Percentiles rank a stretch among this genome's conserved stretches.
Evolutionary conservation across 2,329 filamentous ascomycete genomes (phyloP).

Genomic region (Elsinoe ampelina): DNA sequence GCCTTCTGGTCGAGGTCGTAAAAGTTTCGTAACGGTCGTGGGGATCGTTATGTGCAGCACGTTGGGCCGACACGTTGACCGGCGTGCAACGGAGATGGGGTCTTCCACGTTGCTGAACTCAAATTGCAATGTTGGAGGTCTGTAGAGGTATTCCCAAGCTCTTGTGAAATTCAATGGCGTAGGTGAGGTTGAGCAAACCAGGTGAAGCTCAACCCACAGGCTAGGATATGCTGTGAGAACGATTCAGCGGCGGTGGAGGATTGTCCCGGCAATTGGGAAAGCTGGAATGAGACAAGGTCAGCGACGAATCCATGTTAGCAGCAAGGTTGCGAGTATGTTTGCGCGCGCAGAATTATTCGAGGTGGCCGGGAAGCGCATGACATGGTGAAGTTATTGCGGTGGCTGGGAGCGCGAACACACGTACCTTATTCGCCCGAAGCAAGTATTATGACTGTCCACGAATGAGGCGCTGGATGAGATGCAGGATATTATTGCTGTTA

Average conservation of each 20-base stretch:
- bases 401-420: constrained; percentile 9
- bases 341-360: constrained; percentile 1
- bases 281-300: constrained; percentile 10
- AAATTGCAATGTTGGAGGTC: neutral
- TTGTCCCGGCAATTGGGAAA: neutral
- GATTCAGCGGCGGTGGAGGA: neutral
- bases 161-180: constrained; percentile 1
- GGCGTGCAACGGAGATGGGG: constrained; percentile 2
- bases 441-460: neutral
- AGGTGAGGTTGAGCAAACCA: neutral
- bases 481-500: neutral
- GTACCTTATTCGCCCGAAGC: constrained; percentile 4
- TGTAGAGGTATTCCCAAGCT: constrained; percentile 5
- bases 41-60: constrained; percentile 34
- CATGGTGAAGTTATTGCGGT: neutral
- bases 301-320: constrained; percentile 1
- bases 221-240: neutral
- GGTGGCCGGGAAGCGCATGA: constrained; percentile 12
- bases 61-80: constrained; percentile 14
- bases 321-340: neutral
- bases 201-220: neutral
- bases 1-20: constrained; percentile 32
- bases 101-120: neutral
- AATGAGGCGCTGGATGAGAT: constrained; percentile 3
- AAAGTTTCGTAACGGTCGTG: constrained; percentile 44